phyloP scores from a whole-genome alignment of 129 eudicot genomes.

The Apium graveolens region DNA sequence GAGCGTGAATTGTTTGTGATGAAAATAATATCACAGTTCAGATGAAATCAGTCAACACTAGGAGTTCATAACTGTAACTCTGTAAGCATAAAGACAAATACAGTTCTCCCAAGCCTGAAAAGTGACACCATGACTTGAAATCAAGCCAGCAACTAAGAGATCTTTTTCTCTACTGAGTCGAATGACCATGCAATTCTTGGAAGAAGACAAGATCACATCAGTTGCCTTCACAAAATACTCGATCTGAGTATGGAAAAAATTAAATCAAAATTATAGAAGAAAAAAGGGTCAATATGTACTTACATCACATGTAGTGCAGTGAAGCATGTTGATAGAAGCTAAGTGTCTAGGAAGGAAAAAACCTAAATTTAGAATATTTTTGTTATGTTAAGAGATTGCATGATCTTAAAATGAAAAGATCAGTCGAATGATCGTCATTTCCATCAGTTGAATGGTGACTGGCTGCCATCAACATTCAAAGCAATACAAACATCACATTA shows the following conservation, averaged over 20 bases:
- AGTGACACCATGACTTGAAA: neutral
- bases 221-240: neutral
- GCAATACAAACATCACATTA: too few species aligned
- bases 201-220: neutral
- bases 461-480: too few species aligned
- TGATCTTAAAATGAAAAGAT: neutral
- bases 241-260: too few species aligned
- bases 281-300: neutral
- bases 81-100: too few species aligned
- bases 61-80: too few species aligned
- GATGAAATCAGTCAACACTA: too few species aligned
- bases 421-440: too few species aligned
- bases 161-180: neutral
- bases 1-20: too few species aligned
- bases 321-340: neutral
- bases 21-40: too few species aligned
- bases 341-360: neutral
- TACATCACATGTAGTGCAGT: neutral
- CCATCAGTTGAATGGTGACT: too few species aligned
- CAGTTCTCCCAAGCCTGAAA: too few species aligned
- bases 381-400: neutral
- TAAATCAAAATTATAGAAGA: neutral
- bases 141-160: neutral
- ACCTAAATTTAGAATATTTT: too few species aligned
- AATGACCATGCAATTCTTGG: neutral